Evolutionary conservation across 202 grass and related monocot genomes (phyloP).

Genomic region (Cymbopogon flexuosus): DNA sequence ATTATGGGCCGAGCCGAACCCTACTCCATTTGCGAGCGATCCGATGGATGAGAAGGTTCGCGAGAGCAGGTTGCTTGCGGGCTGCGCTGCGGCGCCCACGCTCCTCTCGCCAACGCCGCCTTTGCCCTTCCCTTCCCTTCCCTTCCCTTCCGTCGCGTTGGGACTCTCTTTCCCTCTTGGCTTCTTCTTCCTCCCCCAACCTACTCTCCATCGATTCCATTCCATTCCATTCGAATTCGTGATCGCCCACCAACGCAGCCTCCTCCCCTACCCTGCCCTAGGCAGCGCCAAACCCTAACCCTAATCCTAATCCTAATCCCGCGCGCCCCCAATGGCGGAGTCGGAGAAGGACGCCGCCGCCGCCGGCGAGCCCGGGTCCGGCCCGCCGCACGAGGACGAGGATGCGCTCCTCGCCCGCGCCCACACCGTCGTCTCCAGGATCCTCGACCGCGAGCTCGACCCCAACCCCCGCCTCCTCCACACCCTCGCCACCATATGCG

Average conservation of each 20-base stretch:
- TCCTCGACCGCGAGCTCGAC: conserved; percentile 50
- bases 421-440: conserved; percentile 48
- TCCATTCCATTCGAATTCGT: background rate
- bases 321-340: conserved; percentile 23
- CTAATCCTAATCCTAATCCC: background rate
- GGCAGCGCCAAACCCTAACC: background rate
- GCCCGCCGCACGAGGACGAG: conserved; percentile 31
- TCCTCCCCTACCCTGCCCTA: background rate
- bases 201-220: background rate
- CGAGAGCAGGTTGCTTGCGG: background rate
- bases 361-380: conserved; percentile 1
- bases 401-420: conserved; percentile 53
- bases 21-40: background rate
- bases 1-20: background rate
- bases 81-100: too few relatives aligned
- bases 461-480: conserved; percentile 82
- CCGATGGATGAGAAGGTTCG: too few relatives aligned
- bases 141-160: too few relatives aligned
- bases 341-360: background rate
- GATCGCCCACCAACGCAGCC: conserved; percentile 2
- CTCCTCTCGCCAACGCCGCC: too few relatives aligned
- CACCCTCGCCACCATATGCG: conserved; percentile 76
- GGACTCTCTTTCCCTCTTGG: too few relatives aligned
- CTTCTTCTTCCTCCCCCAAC: background rate
- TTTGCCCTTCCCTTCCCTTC: too few relatives aligned